Conservation (phyloP, 83 land plant species). For the Picea abies region DNA sequence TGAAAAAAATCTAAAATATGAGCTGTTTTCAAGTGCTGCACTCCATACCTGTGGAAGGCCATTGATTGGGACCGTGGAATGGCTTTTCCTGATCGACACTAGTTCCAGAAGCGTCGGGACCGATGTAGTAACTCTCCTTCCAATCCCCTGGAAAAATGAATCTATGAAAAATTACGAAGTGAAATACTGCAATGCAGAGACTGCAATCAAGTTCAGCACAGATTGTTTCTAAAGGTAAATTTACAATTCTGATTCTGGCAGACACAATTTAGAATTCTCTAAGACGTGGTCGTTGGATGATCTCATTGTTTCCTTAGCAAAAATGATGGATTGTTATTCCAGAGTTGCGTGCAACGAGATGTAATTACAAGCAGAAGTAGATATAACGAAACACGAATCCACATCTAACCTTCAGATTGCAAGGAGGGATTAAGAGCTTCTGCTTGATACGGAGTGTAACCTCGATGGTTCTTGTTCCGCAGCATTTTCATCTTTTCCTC, state of each 20-base stretch:
- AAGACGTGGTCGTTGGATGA: neutral
- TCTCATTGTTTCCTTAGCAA: neutral
- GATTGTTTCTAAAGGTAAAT: too few species aligned
- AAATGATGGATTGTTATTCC: neutral
- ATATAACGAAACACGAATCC: neutral
- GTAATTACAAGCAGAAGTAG: neutral
- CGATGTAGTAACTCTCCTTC: conserved; percentile 67
- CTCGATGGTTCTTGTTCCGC: conserved; percentile 61
- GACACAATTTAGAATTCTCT: neutral
- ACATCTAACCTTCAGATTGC: conserved; percentile 49
- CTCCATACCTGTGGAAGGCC: conserved; percentile 61
- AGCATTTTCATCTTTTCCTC: conserved; percentile 71
- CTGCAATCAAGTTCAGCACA: neutral
- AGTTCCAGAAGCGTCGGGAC: conserved; percentile 25
- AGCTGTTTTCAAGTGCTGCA: too few species aligned
- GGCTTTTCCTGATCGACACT: neutral
- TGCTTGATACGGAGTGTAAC: conserved; percentile 72
- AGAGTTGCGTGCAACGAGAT: neutral
- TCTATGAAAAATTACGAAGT: neutral
- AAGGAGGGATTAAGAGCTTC: conserved; percentile 73
- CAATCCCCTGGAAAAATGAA: conserved; percentile 43
- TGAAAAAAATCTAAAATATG: too few species aligned
- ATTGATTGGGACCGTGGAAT: conserved; percentile 39
- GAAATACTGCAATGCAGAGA: neutral
- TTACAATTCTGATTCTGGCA: neutral